A percentile compares a stretch with the other conserved stretches of the same genome.
phyloP scores from a whole-genome alignment of 176 grass and related monocot species.

The Oryza brachyantha region DNA sequence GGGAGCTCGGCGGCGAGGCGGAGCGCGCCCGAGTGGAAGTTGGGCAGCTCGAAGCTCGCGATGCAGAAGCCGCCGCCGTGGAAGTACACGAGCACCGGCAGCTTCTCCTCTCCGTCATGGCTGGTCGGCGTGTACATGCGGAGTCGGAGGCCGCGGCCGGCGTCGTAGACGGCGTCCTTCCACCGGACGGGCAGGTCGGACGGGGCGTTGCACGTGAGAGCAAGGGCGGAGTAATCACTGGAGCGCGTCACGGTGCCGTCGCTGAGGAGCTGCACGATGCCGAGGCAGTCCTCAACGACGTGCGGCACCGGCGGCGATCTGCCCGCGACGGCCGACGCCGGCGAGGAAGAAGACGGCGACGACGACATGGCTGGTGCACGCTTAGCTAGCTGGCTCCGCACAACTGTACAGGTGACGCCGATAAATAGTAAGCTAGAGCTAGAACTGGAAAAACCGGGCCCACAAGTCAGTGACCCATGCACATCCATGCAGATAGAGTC shows the following conservation, averaged over 20 bases:
- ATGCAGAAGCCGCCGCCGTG: constrained; percentile 65
- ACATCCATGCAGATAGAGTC: background rate
- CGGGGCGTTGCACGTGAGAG: background rate
- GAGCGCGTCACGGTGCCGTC: constrained; percentile 47
- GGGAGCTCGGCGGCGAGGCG: constrained; percentile 49
- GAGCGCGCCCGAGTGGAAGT: constrained; percentile 34
- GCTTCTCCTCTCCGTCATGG: background rate
- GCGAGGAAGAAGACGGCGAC: background rate
- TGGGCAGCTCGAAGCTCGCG: constrained; percentile 15
- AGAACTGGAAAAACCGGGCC: background rate
- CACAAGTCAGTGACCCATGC: background rate
- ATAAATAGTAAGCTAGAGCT: too few species aligned
- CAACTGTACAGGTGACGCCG: too few species aligned
- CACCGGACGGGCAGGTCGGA: constrained; percentile 42
- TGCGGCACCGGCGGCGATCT: background rate
- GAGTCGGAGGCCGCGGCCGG: constrained; percentile 16
- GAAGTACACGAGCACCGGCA: constrained; percentile 48
- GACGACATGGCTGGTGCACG: background rate
- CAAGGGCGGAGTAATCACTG: background rate
- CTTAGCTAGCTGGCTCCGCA: too few species aligned
- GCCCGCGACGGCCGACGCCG: background rate
- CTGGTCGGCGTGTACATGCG: constrained; percentile 38
- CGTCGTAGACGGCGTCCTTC: constrained; percentile 51
- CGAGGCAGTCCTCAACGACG: constrained; percentile 51
- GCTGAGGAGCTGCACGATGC: constrained; percentile 47